phyloP scores from a whole-genome alignment of 2,329 filamentous ascomycete species.

The Venturia nashicola region DNA sequence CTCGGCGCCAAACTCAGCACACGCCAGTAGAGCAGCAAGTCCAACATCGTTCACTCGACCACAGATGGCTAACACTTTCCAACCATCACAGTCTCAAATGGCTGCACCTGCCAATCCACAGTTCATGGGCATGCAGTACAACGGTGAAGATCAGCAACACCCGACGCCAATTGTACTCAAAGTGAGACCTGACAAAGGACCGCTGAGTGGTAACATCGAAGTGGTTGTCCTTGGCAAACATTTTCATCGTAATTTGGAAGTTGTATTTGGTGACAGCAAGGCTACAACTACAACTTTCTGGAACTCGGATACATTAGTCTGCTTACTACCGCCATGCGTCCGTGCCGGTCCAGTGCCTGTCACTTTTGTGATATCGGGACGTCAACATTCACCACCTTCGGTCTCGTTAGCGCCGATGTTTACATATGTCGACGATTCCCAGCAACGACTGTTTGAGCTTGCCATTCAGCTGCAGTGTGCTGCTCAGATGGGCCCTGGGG shows the following conservation, averaged over 20 bases:
- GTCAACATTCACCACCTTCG: slow-evolving; percentile 32
- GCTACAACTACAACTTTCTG: slow-evolving; percentile 68
- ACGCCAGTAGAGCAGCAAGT: slow-evolving; percentile 67
- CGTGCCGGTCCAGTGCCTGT: slow-evolving; percentile 58
- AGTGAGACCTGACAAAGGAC: slow-evolving; percentile 71
- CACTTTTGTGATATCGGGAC: slow-evolving; percentile 47
- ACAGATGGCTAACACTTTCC: slow-evolving; percentile 22
- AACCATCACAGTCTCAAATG: background rate
- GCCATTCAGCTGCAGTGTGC: slow-evolving; percentile 32
- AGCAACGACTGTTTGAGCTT: slow-evolving; percentile 55
- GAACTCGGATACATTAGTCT: slow-evolving; percentile 69
- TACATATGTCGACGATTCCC: slow-evolving; percentile 62
- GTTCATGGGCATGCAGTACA: background rate
- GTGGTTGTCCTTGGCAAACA: slow-evolving; percentile 73
- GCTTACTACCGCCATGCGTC: slow-evolving; percentile 59
- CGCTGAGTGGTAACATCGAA: slow-evolving; percentile 72
- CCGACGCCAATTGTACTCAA: slow-evolving; percentile 58
- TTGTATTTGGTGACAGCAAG: slow-evolving; percentile 66
- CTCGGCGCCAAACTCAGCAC: slow-evolving; percentile 59
- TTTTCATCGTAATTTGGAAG: slow-evolving; percentile 68
- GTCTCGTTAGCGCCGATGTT: slow-evolving; percentile 34
- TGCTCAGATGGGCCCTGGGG: slow-evolving; percentile 20
- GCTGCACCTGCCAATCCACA: background rate
- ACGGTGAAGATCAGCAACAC: slow-evolving; percentile 2
- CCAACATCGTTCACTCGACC: slow-evolving; percentile 33